Evolutionary conservation across 2,329 filamentous ascomycete species (phyloP).

Genomic region (Xylaria sp.): DNA sequence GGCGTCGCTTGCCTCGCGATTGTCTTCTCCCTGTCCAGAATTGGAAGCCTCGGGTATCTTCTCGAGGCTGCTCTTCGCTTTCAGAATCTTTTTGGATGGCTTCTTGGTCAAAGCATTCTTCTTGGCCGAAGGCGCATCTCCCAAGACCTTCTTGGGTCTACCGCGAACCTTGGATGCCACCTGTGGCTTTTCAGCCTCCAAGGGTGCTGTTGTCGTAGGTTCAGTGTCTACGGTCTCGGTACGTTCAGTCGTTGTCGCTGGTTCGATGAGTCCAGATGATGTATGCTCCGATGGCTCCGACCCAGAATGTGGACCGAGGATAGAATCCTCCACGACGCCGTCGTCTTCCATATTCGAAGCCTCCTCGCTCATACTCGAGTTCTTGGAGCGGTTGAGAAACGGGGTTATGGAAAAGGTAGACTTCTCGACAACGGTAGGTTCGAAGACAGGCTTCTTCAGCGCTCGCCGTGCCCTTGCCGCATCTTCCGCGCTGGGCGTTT

Average conservation of each 20-base stretch:
- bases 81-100: conserved; percentile 47
- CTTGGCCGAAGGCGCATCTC: conserved; percentile 59
- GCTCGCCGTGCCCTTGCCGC: conserved; percentile 53
- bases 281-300: conserved; percentile 18
- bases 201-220: conserved; percentile 38
- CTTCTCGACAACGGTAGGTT: conserved; percentile 77
- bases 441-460: conserved; percentile 67
- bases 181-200: conserved; percentile 45
- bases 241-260: conserved; percentile 26
- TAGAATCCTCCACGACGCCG: conserved; percentile 44
- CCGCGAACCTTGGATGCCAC: conserved; percentile 56
- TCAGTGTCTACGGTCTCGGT: conserved; percentile 27
- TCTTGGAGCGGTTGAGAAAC: conserved; percentile 81
- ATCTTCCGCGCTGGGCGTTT: conserved; percentile 54
- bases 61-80: conserved; percentile 50
- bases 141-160: conserved; percentile 59
- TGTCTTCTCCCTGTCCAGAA: conserved; percentile 36
- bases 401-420: conserved; percentile 94
- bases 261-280: conserved; percentile 27
- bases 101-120: conserved; percentile 55
- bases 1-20: conserved; percentile 38
- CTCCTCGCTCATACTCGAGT: conserved; percentile 63
- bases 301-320: conserved; percentile 37
- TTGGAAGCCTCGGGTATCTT: conserved; percentile 50
- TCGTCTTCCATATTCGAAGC: conserved; percentile 44